phyloP scores from a whole-genome alignment of 345 rosid genomes.

The Melaleuca quinquenervia region DNA sequence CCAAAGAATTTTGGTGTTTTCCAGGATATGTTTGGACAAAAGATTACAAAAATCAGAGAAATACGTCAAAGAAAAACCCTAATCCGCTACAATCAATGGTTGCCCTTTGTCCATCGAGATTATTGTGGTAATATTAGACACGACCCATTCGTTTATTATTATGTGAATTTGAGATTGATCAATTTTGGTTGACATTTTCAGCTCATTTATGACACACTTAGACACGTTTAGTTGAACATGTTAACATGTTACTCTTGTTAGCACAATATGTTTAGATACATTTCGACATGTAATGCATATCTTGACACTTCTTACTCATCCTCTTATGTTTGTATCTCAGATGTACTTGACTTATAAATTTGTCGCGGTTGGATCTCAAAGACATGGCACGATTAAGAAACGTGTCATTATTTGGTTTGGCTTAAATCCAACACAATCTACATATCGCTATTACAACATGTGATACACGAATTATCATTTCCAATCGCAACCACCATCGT shows the following conservation, averaged over 20 bases:
- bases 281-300: not conserved
- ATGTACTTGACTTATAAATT: too few relatives aligned
- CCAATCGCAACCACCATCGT: not conserved
- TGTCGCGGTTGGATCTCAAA: not conserved
- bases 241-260: not conserved
- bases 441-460: not conserved
- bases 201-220: not conserved
- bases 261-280: not conserved
- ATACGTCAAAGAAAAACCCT: not conserved
- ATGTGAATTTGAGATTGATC: not conserved
- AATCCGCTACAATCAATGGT: not conserved
- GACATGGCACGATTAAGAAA: not conserved
- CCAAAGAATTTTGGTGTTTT: not conserved
- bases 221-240: not conserved
- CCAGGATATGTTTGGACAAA: not conserved
- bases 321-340: not conserved
- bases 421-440: not conserved
- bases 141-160: not conserved
- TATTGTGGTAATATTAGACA: not conserved
- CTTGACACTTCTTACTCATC: not conserved
- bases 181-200: not conserved
- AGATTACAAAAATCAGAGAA: not conserved
- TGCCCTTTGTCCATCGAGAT: not conserved
- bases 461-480: not conserved
- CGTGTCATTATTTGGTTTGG: not conserved